Percentiles rank a stretch among this genome's conserved stretches.
phyloP scores from a whole-genome alignment of 768 basidiomycete species.

The Tylopilus rubrobrunneus region DNA sequence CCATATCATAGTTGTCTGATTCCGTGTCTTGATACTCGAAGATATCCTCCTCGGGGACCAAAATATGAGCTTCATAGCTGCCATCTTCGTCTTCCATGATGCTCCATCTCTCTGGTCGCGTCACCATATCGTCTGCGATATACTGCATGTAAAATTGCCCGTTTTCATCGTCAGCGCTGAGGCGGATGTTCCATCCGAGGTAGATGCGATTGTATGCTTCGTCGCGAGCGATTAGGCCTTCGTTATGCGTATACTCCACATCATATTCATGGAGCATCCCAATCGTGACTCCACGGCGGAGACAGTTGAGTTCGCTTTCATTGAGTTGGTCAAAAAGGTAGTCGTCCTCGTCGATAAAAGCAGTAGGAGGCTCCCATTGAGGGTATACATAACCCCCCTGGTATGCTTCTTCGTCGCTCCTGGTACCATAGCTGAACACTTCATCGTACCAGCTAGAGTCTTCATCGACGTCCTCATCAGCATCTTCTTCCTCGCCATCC shows the following conservation, averaged over 20 bases:
- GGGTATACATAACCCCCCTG: constrained; percentile 41
- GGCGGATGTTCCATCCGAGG: constrained; percentile 66
- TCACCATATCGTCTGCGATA: constrained; percentile 37
- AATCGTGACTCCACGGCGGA: constrained; percentile 56
- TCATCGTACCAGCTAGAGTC: constrained; percentile 30
- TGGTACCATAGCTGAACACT: constrained; percentile 34
- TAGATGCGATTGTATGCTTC: constrained; percentile 45
- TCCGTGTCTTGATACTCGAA: constrained; percentile 35
- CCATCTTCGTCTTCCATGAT: constrained; percentile 36
- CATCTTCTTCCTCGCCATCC: constrained; percentile 23
- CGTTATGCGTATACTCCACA: constrained; percentile 52
- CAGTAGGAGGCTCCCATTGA: constrained; percentile 57
- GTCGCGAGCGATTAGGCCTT: constrained; percentile 49
- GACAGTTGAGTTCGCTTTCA: constrained; percentile 37
- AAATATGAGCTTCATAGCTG: constrained; percentile 38
- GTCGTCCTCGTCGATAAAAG: constrained; percentile 34
- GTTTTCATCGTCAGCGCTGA: constrained; percentile 39
- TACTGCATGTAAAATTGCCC: constrained; percentile 41
- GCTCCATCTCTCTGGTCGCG: constrained; percentile 44
- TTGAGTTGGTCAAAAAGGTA: constrained; percentile 34
- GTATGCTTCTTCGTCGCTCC: constrained; percentile 35
- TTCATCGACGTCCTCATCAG: constrained; percentile 31
- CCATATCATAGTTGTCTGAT: constrained; percentile 37
- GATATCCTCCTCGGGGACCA: constrained; percentile 35
- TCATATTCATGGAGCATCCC: constrained; percentile 55